Percentiles rank a stretch among this genome's conserved stretches.
These are phyloP conservation scores for Musa beccarii DNA, from an alignment of 176 grass and related monocot species.

Conservation along the genomic window DNA sequence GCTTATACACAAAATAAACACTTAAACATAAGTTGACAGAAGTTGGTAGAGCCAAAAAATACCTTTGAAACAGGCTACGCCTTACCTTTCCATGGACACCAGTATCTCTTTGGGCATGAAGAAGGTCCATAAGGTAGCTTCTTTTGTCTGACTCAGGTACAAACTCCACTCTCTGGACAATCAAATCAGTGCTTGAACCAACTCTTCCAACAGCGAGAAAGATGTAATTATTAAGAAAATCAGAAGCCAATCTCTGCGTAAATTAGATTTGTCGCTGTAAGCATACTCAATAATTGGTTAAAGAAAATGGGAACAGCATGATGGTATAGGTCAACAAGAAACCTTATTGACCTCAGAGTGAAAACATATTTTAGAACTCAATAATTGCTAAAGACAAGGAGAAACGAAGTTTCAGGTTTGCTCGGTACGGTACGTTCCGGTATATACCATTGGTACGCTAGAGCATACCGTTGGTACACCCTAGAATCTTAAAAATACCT, in stretches of 20 bases:
- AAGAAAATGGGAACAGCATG: not conserved
- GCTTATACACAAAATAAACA: not conserved
- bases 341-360: too few relatives aligned
- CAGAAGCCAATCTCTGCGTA: constrained; percentile 67
- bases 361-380: not conserved
- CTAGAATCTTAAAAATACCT: too few relatives aligned
- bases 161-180: constrained; percentile 86
- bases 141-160: constrained; percentile 82
- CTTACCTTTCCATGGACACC: constrained; percentile 77
- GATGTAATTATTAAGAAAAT: constrained; percentile 77
- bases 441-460: too few relatives aligned
- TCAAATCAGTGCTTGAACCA: constrained; percentile 95
- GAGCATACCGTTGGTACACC: too few relatives aligned
- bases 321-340: too few relatives aligned
- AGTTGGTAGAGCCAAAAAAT: not conserved
- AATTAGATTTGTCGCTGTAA: not conserved
- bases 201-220: constrained; percentile 98
- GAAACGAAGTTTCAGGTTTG: too few relatives aligned
- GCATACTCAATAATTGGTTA: not conserved
- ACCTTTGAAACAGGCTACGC: not conserved
- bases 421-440: too few relatives aligned
- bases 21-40: not conserved
- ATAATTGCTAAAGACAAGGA: not conserved
- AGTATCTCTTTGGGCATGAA: constrained; percentile 80
- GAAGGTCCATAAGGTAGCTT: constrained; percentile 92